Conservation (phyloP, 2,329 filamentous ascomycete genomes). For the Plectosphaerella cucumerina region DNA sequence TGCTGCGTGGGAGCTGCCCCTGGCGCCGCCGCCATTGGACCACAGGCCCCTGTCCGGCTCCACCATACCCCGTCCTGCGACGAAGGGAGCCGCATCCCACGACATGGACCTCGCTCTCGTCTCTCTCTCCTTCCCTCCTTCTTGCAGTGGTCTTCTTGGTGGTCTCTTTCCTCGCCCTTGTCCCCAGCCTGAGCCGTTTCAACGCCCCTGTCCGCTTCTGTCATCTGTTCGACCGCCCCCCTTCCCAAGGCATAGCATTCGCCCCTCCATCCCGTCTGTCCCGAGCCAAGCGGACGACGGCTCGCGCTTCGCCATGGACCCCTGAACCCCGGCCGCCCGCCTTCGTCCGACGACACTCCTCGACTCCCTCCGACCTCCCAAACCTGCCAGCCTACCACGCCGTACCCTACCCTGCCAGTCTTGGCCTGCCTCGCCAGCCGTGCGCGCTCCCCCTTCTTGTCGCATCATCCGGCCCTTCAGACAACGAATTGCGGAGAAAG, state of each 20-base stretch:
- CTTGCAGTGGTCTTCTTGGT: not conserved
- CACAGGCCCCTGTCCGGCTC: conserved; percentile 10
- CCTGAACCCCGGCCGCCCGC: not conserved
- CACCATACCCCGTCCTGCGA: conserved; percentile 24
- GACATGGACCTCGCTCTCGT: not conserved
- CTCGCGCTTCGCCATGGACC: too few species aligned
- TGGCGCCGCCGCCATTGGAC: conserved; percentile 17
- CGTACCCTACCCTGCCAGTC: too few species aligned
- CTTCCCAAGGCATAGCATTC: not conserved
- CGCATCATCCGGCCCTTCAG: not conserved
- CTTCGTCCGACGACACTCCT: not conserved
- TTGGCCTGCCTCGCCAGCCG: not conserved
- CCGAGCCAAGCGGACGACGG: not conserved
- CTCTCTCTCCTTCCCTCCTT: not conserved
- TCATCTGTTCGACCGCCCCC: not conserved
- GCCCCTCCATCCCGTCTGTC: conserved; percentile 11
- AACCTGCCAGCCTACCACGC: too few species aligned
- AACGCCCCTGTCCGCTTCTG: not conserved
- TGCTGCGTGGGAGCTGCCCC: conserved; percentile 23
- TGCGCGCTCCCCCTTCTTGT: not conserved
- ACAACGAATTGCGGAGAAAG: not conserved
- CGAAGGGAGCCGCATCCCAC: conserved; percentile 27
- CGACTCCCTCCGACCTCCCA: not conserved
- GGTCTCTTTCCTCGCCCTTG: not conserved
- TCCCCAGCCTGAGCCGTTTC: not conserved